Base-by-base conservation (phyloP, 2,329 filamentous ascomycete genomes). In the Aspergillus ochraceoroseus region DNA sequence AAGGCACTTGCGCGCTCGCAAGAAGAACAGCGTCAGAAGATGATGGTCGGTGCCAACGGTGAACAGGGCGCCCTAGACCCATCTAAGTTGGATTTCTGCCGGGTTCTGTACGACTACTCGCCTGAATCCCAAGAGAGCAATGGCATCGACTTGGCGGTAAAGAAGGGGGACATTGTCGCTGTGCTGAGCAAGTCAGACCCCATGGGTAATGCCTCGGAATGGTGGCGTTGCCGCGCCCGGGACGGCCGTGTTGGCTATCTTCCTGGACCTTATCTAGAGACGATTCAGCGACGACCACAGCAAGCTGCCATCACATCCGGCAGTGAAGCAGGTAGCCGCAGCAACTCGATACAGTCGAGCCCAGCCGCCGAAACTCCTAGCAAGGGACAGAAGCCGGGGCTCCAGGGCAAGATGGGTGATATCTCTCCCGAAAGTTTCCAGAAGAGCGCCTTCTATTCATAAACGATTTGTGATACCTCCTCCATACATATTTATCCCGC, bases 141-240 rank as follows among this genome's bases (percentile, higher is more conserved):
- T 46, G 87, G 85, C 22, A 80, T 96, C 53, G 94, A 98, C 59
- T 76, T 98, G 9, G 82, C 86, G 23, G 90, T 94, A 15, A 89
- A 86, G 70, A 95, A 95, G 71, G 90, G 90, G 44, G 92, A 98
- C 55, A 80, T 96, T 38, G 89, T 98, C 11, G 92, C 92, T 17
- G 88, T 98, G 1, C 75, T 98, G 39, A 84, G 83, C 70, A 95
- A 95, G 70, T 85, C 80, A 12, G 92, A 98, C 57, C 92, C 92
- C 0, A 79, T 90, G 58, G 92, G 92, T 29, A 88, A 92, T 55
- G 80, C 87, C 3, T 92, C 85, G 37, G 90, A 98, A 61, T 98
- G 92, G 92, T 98, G 92, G 92, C 81, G 84, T 51, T 98, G 94
- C 67, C 79, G 92, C 40, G 85, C 90, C 9, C 77, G 92, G 46